Evolutionary conservation across 345 rosid genomes (phyloP), one percentile per base, ranked within the genome.

Genomic region (Rhodamnia rubescens): DNA sequence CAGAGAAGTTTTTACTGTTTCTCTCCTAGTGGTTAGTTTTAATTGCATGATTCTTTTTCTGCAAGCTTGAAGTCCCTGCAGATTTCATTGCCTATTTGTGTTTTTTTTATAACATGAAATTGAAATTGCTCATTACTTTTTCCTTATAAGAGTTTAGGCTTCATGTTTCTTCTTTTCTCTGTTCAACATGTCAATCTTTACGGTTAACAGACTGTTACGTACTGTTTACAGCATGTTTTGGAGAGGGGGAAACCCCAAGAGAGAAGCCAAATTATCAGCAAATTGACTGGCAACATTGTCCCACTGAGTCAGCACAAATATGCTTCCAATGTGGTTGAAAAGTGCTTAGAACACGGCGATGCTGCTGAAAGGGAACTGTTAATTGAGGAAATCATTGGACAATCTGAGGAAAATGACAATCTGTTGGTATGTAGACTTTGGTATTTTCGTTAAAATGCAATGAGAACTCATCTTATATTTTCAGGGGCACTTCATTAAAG

Each of bases 291-390:
- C 83, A 93, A 94, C 83, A 90, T 98, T 90, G 95, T 94, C 64
- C 94, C 91, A 84, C 90, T 98, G 98, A 96, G 99, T 88, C 99
- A 98, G 94, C 98, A 98, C 92, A 98, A 98, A 86, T 98, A 93
- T 82, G 98, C 99, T 4, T 98, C 99, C 13, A 98, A 98, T 89
- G 99, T 96, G 75, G 91, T 98, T 80, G 99, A 98, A 90, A 98
- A 98, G 91, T 98, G 99, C 90, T 89, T 98, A 91, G 97, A 92
- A 90, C 85, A 96, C 53, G 97, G 98, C 44, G 95, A 89, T 91
- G 84, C 86, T 83, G 86, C 89, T 15, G 99, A 98, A 86, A 91
- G 92, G 86, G 99, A 96, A 85, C 88, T 91, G 44, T 89, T 98
- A 89, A 91, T 98, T 87, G 93, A 93, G 86, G 99, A 98, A 95